A percentile compares a stretch with the other conserved stretches of the same genome.
Conservation (phyloP, 2,329 filamentous ascomycete species). For the Diaporthe sp. region DNA sequence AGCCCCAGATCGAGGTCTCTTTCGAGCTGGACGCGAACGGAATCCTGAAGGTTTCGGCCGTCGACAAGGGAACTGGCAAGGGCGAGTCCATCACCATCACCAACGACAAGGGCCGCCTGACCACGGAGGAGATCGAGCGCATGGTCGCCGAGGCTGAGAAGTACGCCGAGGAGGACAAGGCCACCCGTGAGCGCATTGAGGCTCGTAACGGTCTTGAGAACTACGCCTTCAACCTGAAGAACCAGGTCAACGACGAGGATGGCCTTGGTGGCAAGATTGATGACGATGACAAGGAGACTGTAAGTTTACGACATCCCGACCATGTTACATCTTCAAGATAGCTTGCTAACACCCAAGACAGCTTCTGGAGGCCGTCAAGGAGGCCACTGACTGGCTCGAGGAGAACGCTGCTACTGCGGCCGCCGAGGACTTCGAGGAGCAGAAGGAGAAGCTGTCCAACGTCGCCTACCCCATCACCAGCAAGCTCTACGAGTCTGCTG, state of each 20-base stretch:
- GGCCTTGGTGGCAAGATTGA: slow-evolving; percentile 98
- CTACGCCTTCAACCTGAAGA: slow-evolving; percentile 99
- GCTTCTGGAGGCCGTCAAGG: slow-evolving; percentile 96
- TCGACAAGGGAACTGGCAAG: slow-evolving; percentile 99
- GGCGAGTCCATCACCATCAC: slow-evolving; percentile 97
- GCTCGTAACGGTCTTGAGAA: slow-evolving; percentile 97
- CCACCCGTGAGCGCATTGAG: slow-evolving; percentile 95
- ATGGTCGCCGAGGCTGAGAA: slow-evolving; percentile 99
- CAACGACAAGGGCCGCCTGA: slow-evolving; percentile 99
- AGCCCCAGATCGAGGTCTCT: slow-evolving; percentile 97
- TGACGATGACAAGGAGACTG: slow-evolving; percentile 97
- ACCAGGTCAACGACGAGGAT: slow-evolving; percentile 97
- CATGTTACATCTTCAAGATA: not conserved
- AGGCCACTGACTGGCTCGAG: slow-evolving; percentile 95
- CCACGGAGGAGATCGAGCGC: slow-evolving; percentile 96
- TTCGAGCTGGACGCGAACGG: slow-evolving; percentile 99
- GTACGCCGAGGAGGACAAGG: slow-evolving; percentile 99
- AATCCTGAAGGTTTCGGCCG: slow-evolving; percentile 95
- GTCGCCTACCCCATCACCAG: slow-evolving; percentile 99
- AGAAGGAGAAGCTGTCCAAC: slow-evolving; percentile 98
- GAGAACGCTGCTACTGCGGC: slow-evolving; percentile 89
- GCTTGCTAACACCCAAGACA: slow-evolving; percentile 51
- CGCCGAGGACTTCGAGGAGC: slow-evolving; percentile 97
- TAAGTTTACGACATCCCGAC: slow-evolving; percentile 55
- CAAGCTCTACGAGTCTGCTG: slow-evolving; percentile 85